These are phyloP conservation scores for Penicillium griseofulvum DNA, from an alignment of 2,329 filamentous ascomycete genomes.

Conservation along the genomic window DNA sequence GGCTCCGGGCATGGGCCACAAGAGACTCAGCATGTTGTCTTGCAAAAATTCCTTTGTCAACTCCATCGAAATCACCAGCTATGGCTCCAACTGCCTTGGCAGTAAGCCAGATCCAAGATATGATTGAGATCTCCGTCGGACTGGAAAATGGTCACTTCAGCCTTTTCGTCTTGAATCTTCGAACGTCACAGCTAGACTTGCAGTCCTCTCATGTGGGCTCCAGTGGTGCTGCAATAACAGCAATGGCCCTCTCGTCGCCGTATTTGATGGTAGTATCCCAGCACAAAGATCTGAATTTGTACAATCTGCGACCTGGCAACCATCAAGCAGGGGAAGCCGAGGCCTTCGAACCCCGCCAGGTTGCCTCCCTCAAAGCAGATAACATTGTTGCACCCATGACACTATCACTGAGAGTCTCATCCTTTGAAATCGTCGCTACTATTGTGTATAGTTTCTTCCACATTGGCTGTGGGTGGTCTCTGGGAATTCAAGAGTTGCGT, in stretches of 20 bases:
- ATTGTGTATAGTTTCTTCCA: slow-evolving; percentile 83
- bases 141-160: slow-evolving; percentile 70
- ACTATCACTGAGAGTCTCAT: slow-evolving; percentile 71
- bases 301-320: slow-evolving; percentile 53
- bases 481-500: slow-evolving; percentile 87
- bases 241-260: slow-evolving; percentile 69
- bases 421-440: slow-evolving; percentile 68
- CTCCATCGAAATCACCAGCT: slow-evolving; percentile 58
- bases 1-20: slow-evolving; percentile 76
- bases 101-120: slow-evolving; percentile 44
- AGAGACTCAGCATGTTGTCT: slow-evolving; percentile 60
- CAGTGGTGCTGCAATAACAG: slow-evolving; percentile 64
- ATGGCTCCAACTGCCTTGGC: slow-evolving; percentile 55
- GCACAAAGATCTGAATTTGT: slow-evolving; percentile 71
- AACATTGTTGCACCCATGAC: slow-evolving; percentile 76
- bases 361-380: slow-evolving; percentile 78
- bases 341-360: slow-evolving; percentile 48
- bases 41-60: slow-evolving; percentile 44
- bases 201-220: slow-evolving; percentile 62
- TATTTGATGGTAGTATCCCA: slow-evolving; percentile 77
- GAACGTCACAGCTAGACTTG: slow-evolving; percentile 44
- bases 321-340: slow-evolving; percentile 5
- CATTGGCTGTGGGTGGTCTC: slow-evolving; percentile 75
- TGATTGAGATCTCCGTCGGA: slow-evolving; percentile 64
- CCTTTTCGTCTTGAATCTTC: slow-evolving; percentile 61